phyloP scores from a whole-genome alignment of 2,329 filamentous ascomycete species.

The Colletotrichum zoysiae region DNA sequence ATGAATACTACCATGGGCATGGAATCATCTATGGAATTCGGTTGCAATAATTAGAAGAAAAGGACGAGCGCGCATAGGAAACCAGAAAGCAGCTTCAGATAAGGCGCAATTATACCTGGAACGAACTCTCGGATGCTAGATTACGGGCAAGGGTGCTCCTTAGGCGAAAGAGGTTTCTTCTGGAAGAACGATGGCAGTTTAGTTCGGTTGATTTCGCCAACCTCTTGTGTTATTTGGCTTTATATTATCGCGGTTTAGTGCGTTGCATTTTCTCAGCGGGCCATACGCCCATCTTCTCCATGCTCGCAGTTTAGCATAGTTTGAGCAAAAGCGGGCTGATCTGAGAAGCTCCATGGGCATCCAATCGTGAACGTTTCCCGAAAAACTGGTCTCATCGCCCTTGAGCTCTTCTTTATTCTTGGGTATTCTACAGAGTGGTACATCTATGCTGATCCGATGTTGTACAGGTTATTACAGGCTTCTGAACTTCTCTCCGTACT shows the following conservation, averaged over 20 bases:
- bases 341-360: not conserved
- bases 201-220: not conserved
- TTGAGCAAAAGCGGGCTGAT: not conserved
- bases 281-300: not conserved
- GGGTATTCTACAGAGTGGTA: conserved; percentile 17
- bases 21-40: not conserved
- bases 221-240: not conserved
- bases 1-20: not conserved
- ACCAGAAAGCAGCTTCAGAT: no score
- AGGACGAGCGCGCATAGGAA: not conserved
- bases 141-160: not conserved
- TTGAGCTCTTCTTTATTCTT: no score
- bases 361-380: not conserved
- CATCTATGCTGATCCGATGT: conserved; percentile 9
- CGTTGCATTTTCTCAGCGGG: not conserved
- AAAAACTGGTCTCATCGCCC: conserved; percentile 1
- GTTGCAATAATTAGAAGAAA: not conserved
- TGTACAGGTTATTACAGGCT: conserved; percentile 24
- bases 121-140: not conserved
- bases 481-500: not conserved
- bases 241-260: not conserved
- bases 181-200: not conserved
- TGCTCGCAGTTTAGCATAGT: not conserved
- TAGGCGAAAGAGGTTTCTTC: not conserved
- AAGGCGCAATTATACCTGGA: not conserved